These are phyloP conservation scores for Tagetes erecta DNA, from an alignment of 129 eudicot species.

Conservation along the genomic window DNA sequence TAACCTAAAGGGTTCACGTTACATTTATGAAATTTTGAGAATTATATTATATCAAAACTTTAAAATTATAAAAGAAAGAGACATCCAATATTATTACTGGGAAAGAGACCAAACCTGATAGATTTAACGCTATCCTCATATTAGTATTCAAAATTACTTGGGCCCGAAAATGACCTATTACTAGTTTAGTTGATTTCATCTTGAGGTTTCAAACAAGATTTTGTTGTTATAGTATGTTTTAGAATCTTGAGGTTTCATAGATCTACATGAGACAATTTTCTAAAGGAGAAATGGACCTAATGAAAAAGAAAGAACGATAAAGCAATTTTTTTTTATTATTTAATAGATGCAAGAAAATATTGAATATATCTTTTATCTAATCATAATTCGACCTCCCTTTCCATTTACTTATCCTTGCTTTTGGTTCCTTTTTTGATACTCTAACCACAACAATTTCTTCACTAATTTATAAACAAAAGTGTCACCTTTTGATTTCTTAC, in stretches of 20 bases:
- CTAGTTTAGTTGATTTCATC: slow-evolving; percentile 9
- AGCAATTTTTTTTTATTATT: too few species aligned
- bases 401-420: slow-evolving; percentile 37
- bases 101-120: slow-evolving; percentile 22
- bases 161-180: slow-evolving; percentile 22
- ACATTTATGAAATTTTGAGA: not conserved
- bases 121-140: slow-evolving; percentile 4
- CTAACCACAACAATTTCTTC: slow-evolving; percentile 31
- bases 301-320: slow-evolving; percentile 31
- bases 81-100: not conserved
- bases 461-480: slow-evolving; percentile 19
- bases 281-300: slow-evolving; percentile 32
- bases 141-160: slow-evolving; percentile 8
- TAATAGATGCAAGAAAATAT: too few species aligned
- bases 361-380: slow-evolving; percentile 19
- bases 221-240: slow-evolving; percentile 7
- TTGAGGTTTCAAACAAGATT: not conserved
- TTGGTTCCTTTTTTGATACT: slow-evolving; percentile 38
- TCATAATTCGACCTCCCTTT: slow-evolving; percentile 40
- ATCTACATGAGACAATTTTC: slow-evolving; percentile 25
- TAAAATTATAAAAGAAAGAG: not conserved
- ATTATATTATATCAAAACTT: not conserved
- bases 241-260: slow-evolving; percentile 14
- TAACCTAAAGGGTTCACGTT: not conserved
- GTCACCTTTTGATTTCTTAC: slow-evolving; percentile 18